Evolutionary conservation across 2,329 filamentous ascomycete genomes (phyloP), one percentile per base, ranked within the genome.

Genomic region (Trichoderma arundinaceum): DNA sequence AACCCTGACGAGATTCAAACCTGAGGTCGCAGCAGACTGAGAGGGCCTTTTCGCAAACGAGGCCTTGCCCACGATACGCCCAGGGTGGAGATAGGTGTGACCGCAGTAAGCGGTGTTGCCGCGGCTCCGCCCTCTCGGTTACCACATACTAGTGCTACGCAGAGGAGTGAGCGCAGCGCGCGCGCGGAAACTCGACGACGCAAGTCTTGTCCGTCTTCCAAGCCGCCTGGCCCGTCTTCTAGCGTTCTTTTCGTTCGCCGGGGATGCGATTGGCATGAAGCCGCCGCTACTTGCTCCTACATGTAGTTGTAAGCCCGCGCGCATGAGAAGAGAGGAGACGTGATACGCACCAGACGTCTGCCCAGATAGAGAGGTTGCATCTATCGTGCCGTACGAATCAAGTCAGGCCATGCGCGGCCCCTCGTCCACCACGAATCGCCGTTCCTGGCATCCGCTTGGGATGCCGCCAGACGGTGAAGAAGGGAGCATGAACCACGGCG

Each of bases 41-140:
- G 33, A 9, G 33, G n/a, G 15, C 15, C n/a, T 32, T 58, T 62
- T 53, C 59, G 59, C 48, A 62, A 22, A 44, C n/a, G 41, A 59
- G 56, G 12, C 33, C 35, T 10, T 46, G 53, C 35, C 17, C 35
- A 64, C 52, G 62, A 43, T 64, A 35, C 44, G 62, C 53, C 62
- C 62, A 46, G 22, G 35, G 61, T 57, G 62, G 54, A 32, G 64
- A 62, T n/a, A 58, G 69, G 70, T 58, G 70, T 71, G 68, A 51
- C 68, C 69, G 70, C 70, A 71, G 69, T 54, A 69, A 69, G 66
- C 66, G 62, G 68, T 66, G 68, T 68, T 70, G 70, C 70, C 69
- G 69, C 70, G 67, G 65, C 65, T 66, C 66, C 64, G 63, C 57
- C 53, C 39, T 44, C 52, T 65, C 58, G 62, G 63, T n/a, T 60